phyloP scores from a whole-genome alignment of 768 basidiomycete genomes.

The Naematelia encephala region DNA sequence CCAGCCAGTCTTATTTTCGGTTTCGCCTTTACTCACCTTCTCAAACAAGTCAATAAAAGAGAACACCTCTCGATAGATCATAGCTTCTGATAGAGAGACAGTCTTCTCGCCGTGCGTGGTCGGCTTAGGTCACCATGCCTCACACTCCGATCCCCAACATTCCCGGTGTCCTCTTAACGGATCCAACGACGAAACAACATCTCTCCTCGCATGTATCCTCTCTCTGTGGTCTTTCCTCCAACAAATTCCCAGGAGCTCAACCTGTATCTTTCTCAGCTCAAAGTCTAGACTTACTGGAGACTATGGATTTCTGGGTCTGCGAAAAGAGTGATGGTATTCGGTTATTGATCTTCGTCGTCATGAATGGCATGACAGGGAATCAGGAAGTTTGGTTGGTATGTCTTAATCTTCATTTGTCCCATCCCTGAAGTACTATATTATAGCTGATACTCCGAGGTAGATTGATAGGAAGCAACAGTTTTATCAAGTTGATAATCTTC shows the following conservation, averaged over 20 bases:
- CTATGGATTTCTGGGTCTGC: slow-evolving; percentile 95
- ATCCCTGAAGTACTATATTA: background rate
- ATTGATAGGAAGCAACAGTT: slow-evolving; percentile 93
- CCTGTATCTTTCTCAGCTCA: slow-evolving; percentile 79
- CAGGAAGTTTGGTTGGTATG: slow-evolving; percentile 72
- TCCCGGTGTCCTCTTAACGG: slow-evolving; percentile 29
- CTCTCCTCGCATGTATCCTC: slow-evolving; percentile 28
- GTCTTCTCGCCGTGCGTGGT: background rate
- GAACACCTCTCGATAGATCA: too few species aligned
- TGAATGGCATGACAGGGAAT: slow-evolving; percentile 55
- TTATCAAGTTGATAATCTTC: slow-evolving; percentile 68
- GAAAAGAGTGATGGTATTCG: slow-evolving; percentile 97
- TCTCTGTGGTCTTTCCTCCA: slow-evolving; percentile 27
- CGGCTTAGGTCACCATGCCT: slow-evolving; percentile 10
- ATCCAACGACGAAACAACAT: slow-evolving; percentile 24
- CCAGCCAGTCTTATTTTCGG: too few species aligned
- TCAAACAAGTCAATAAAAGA: too few species aligned
- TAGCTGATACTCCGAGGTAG: slow-evolving; percentile 53
- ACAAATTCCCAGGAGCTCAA: slow-evolving; percentile 83
- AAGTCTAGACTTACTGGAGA: slow-evolving; percentile 73
- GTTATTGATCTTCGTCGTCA: slow-evolving; percentile 76
- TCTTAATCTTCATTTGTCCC: too few species aligned
- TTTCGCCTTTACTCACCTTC: too few species aligned
- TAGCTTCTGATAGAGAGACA: too few species aligned
- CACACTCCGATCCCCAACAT: slow-evolving; percentile 41